A percentile compares a stretch with the other conserved stretches of the same genome.
These are phyloP conservation scores for Diaporthe vexans DNA, from an alignment of 2,329 filamentous ascomycete species.

Conservation along the genomic window DNA sequence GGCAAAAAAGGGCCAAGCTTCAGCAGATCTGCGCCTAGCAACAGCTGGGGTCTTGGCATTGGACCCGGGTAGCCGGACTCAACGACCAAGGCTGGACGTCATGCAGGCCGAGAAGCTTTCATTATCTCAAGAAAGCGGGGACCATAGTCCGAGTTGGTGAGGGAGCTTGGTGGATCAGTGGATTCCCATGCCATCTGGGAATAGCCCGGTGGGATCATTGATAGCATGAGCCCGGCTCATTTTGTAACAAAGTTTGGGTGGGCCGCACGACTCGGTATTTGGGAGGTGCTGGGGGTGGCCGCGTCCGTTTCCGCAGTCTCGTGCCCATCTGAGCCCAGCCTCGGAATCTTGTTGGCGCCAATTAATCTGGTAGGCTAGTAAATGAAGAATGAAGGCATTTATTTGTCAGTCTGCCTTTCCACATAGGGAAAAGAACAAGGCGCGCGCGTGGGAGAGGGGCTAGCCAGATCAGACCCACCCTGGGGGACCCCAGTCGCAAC, in stretches of 20 bases:
- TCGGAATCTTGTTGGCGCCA: not conserved
- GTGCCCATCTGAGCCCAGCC: not conserved
- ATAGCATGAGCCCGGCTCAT: slow-evolving; percentile 1
- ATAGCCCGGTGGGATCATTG: not conserved
- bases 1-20: slow-evolving; percentile 33
- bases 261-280: slow-evolving; percentile 21
- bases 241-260: slow-evolving; percentile 12
- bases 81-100: slow-evolving; percentile 10
- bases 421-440: not conserved
- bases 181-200: not conserved
- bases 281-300: not conserved
- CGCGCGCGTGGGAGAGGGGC: slow-evolving; percentile 7
- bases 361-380: slow-evolving; percentile 1
- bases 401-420: not conserved
- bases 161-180: slow-evolving; percentile 6
- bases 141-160: slow-evolving; percentile 1
- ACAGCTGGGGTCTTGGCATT: slow-evolving; percentile 31
- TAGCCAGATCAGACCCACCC: slow-evolving; percentile 3
- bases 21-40: slow-evolving; percentile 29
- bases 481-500: slow-evolving; percentile 6
- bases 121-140: slow-evolving; percentile 7
- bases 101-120: slow-evolving; percentile 7
- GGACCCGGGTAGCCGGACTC: slow-evolving; percentile 20
- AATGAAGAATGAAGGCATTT: not conserved
- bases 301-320: not conserved